A percentile compares a stretch with the other conserved stretches of the same genome.
These are phyloP conservation scores for Blastobotrys aristatus DNA, from an alignment of 1,139 yeast species.

Conservation along the genomic window DNA sequence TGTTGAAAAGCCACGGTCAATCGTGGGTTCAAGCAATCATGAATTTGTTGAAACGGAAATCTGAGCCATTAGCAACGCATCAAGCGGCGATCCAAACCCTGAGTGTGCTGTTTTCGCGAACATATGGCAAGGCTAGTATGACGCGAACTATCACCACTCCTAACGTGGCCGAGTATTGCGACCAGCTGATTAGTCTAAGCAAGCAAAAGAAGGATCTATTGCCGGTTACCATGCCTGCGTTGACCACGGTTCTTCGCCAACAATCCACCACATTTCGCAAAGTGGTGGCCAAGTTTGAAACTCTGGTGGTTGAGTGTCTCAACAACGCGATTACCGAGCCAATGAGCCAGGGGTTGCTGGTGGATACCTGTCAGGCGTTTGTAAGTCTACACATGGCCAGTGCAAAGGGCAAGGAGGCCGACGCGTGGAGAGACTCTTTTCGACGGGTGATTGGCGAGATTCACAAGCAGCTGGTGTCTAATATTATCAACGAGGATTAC, in stretches of 20 bases:
- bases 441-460: constrained; percentile 24
- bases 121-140: constrained; percentile 76
- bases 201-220: constrained; percentile 35
- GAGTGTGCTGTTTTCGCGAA: constrained; percentile 46
- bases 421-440: constrained; percentile 33
- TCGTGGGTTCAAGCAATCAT: constrained; percentile 51
- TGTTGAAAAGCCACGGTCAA: constrained; percentile 47
- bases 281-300: constrained; percentile 56
- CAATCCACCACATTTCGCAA: constrained; percentile 84
- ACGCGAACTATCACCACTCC: constrained; percentile 85
- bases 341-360: constrained; percentile 40
- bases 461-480: constrained; percentile 19
- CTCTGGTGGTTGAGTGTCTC: constrained; percentile 36
- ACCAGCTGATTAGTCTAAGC: constrained; percentile 43
- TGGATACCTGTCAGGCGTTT: constrained; percentile 44
- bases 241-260: constrained; percentile 46
- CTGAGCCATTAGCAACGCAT: constrained; percentile 41
- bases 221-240: constrained; percentile 42
- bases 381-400: constrained; percentile 62
- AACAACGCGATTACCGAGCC: constrained; percentile 10
- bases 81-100: constrained; percentile 49
- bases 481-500: constrained; percentile 24
- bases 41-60: constrained; percentile 50
- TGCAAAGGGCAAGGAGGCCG: constrained; percentile 40
- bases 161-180: constrained; percentile 58